Evolutionary conservation across 306 rosid genomes (phyloP).

Genomic region (Castanospermum australe): DNA sequence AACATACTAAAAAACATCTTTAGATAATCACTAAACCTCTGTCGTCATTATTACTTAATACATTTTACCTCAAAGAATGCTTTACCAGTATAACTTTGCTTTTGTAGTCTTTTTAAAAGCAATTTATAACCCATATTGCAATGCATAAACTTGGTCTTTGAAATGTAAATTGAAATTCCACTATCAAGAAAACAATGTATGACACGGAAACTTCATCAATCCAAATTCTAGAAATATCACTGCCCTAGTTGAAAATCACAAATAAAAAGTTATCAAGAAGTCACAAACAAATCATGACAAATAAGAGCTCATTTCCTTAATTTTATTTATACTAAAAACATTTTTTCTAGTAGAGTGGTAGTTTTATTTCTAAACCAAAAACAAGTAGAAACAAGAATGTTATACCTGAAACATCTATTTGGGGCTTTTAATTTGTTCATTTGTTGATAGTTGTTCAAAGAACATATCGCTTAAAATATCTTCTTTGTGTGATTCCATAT

Average conservation of each 20-base stretch:
- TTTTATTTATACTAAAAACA: not conserved
- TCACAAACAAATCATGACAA: not conserved
- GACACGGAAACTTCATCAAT: not conserved
- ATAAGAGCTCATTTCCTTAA: not conserved
- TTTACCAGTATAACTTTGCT: not conserved
- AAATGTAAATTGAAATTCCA: not conserved
- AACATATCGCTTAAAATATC: not conserved
- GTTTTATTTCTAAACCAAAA: not conserved
- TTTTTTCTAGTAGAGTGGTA: no score
- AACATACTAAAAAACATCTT: not conserved
- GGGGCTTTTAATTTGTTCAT: not conserved
- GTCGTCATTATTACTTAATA: not conserved
- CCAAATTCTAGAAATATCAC: not conserved
- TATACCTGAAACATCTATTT: not conserved
- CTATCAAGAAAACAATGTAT: not conserved
- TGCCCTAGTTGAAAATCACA: not conserved
- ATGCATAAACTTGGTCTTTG: not conserved
- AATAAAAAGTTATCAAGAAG: not conserved
- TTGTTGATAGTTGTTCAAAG: not conserved
- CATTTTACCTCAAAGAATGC: not conserved
- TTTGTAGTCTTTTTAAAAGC: not conserved
- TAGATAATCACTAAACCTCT: not conserved
- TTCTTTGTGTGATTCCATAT: not conserved
- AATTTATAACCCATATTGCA: not conserved
- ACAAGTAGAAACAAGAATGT: not conserved